Base-by-base conservation (phyloP, 1,284 basidiomycete species). In the Spongispora temasekensis region DNA sequence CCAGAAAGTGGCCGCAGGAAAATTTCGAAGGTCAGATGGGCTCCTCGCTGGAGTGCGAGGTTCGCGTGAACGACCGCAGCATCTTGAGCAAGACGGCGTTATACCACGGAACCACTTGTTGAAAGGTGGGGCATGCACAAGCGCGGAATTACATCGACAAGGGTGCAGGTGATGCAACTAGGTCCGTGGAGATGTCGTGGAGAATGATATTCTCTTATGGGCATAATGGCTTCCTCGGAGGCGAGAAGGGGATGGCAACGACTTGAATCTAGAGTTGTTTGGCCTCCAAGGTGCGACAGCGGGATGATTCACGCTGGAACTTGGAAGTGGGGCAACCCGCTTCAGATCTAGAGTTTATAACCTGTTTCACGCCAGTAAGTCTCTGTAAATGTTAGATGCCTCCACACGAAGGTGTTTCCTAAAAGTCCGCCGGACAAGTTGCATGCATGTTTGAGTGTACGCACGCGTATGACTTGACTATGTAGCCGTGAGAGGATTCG, bases 51-150 rank as follows among this genome's bases (percentile, higher is more conserved):
- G 31, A 21, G 50, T n/a, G 56, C 27, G 23, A 55, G 15, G 34
- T 44, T 57, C 46, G 57, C 56, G 52, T 50, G 59, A 59, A 69
- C 42, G 10, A 50, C 3, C 30, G 19, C 7, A 42, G 23, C n/a
- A n/a, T n/a, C n/a, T n/a, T n/a, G n/a, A n/a, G n/a, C 32, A 53
- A 28, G 19, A 52, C 30, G 34, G 44, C 44, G 61, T 35, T 34
- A 19, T 23, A 32, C 42, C 34, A 37, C 27, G 27, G n/a, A 30
- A 27, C 37, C 35, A 27, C 31, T 21, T 51, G 31, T 53, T n/a
- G n/a, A n/a, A n/a, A n/a, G n/a, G n/a, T n/a, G n/a, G n/a, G n/a
- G n/a, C n/a, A n/a, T 32, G 30, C 28, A 40, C n/a, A 25, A 32
- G 35, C n/a, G 32, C 34, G 54, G 32, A 55, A 57, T 42, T 9